These are phyloP conservation scores for Barnettozyma siamensis DNA, from an alignment of 805 yeast genomes.

Conservation along the genomic window DNA sequence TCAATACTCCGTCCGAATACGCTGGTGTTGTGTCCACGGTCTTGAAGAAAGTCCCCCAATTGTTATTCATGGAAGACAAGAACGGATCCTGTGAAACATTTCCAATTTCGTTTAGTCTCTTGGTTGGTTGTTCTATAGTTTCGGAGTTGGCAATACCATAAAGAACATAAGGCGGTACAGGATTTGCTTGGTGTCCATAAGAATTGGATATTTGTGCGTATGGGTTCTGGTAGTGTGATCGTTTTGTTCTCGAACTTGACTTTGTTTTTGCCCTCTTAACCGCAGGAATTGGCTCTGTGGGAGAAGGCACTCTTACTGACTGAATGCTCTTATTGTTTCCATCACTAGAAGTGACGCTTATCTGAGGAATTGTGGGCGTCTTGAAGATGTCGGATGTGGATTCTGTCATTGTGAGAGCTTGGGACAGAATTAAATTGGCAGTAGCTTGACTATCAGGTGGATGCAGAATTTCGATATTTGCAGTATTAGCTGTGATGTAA, in stretches of 20 bases:
- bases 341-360: no score
- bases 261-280: neutral
- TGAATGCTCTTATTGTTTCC: no score
- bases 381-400: no score
- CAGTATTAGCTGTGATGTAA: no score
- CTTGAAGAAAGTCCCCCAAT: slow-evolving; percentile 47
- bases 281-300: neutral
- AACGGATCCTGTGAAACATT: slow-evolving; percentile 27
- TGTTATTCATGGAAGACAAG: slow-evolving; percentile 33
- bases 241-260: neutral
- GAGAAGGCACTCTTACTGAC: neutral
- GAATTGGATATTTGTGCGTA: slow-evolving; percentile 22
- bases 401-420: no score
- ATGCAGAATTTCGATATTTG: no score
- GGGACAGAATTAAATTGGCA: no score
- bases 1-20: slow-evolving; percentile 21
- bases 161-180: slow-evolving; percentile 62
- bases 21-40: slow-evolving; percentile 42
- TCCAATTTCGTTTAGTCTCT: neutral
- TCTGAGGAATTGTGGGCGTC: no score
- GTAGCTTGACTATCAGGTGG: no score
- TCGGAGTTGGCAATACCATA: slow-evolving; percentile 38
- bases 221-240: slow-evolving; percentile 9
- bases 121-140: slow-evolving; percentile 14
- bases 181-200: slow-evolving; percentile 34